Evolutionary conservation across 1,139 yeast genomes (phyloP).

Genomic region (Sugiyamaella novakii): DNA sequence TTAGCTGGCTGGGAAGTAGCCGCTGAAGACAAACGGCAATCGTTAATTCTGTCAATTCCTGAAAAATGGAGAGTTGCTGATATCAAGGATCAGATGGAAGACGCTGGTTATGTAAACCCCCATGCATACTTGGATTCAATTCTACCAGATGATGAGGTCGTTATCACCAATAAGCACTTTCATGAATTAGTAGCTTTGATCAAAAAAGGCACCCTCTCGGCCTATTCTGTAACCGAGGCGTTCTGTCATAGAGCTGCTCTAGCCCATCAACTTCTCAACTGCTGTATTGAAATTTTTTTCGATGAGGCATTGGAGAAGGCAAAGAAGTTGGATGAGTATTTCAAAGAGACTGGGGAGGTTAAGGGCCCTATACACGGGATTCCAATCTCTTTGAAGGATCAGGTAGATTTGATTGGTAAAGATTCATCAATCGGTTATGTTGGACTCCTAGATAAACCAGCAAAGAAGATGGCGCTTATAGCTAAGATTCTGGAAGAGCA

Average conservation of each 20-base stretch:
- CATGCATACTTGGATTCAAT: conserved; percentile 16
- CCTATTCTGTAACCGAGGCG: conserved; percentile 51
- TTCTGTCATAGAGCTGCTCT: conserved; percentile 60
- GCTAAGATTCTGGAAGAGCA: conserved; percentile 47
- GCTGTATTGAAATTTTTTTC: conserved; percentile 38
- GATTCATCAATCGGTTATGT: conserved; percentile 49
- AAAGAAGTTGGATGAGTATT: conserved; percentile 48
- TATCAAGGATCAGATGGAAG: conserved; percentile 15
- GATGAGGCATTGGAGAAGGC: conserved; percentile 47
- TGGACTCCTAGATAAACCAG: conserved; percentile 36
- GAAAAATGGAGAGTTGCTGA: conserved; percentile 14
- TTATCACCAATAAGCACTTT: conserved; percentile 25
- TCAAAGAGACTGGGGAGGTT: conserved; percentile 30
- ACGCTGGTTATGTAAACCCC: conserved; percentile 13
- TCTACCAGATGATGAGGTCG: conserved; percentile 19
- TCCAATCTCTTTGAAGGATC: conserved; percentile 57
- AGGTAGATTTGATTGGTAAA: conserved; percentile 49
- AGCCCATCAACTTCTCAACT: conserved; percentile 40
- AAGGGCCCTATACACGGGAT: conserved; percentile 50
- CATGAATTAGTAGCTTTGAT: conserved; percentile 38
- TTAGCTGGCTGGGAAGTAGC: conserved; percentile 7
- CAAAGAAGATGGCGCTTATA: conserved; percentile 35
- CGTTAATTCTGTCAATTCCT: conserved; percentile 13
- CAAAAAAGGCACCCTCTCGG: conserved; percentile 38
- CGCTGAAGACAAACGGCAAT: conserved; percentile 4